A percentile compares a stretch with the other conserved stretches of the same genome.
phyloP scores from a whole-genome alignment of 2,329 filamentous ascomycete genomes.

The Diaporthe sp. region DNA sequence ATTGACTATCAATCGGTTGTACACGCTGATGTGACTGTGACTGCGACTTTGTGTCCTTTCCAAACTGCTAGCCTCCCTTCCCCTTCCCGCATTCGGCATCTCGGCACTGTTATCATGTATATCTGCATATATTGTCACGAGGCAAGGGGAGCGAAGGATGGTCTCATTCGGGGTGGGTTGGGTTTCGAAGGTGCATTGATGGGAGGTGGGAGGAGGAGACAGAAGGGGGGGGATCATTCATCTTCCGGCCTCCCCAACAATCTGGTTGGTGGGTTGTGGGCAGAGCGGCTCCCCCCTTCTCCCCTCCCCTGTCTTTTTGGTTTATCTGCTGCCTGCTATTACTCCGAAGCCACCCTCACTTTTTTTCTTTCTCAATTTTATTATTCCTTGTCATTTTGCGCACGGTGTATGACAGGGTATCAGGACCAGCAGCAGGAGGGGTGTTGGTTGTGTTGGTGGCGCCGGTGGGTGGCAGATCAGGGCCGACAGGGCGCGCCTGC shows the following conservation, averaged over 20 bases:
- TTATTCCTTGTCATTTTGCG: neutral
- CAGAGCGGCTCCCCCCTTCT: neutral
- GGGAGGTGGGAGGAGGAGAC: neutral
- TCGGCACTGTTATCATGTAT: neutral
- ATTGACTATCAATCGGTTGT: neutral
- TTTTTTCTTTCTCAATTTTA: neutral
- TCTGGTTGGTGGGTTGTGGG: slow-evolving; percentile 20
- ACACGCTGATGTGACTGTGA: neutral
- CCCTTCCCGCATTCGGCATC: neutral
- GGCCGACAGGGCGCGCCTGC: slow-evolving; percentile 21
- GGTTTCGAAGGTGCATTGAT: slow-evolving; percentile 11
- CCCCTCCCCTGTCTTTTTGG: neutral
- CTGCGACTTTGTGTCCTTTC: no score
- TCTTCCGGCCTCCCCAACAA: slow-evolving; percentile 14
- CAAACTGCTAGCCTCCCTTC: no score
- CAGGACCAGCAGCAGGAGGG: neutral
- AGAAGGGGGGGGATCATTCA: neutral
- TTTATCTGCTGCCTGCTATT: slow-evolving; percentile 13
- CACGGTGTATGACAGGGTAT: slow-evolving; percentile 12
- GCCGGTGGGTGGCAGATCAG: slow-evolving; percentile 3
- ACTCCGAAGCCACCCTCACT: slow-evolving; percentile 3
- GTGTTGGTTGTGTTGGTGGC: slow-evolving; percentile 6
- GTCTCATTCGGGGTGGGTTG: slow-evolving; percentile 20
- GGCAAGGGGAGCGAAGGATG: slow-evolving; percentile 21
- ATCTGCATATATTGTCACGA: neutral